Conservation (phyloP, 2,329 filamentous ascomycete genomes). For the Camillea tinctor region DNA sequence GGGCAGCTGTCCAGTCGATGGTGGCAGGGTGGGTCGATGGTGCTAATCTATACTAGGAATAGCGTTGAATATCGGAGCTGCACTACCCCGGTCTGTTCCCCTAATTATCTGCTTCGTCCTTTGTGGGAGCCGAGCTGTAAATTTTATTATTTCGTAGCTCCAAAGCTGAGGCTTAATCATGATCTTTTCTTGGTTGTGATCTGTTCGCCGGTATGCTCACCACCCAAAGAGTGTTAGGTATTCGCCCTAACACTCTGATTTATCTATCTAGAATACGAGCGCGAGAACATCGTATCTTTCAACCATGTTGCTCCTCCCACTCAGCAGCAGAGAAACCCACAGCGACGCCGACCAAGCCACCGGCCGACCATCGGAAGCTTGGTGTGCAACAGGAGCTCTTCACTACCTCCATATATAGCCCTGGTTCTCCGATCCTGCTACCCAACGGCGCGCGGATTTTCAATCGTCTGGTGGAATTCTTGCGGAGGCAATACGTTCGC, state of each 20-base stretch:
- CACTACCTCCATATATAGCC: conserved; percentile 74
- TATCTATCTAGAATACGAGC: conserved; percentile 18
- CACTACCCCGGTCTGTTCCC: too few species aligned
- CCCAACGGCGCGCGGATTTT: conserved; percentile 81
- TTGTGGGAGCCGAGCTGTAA: conserved; percentile 2
- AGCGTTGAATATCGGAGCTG: too few species aligned
- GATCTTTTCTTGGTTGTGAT: conserved; percentile 13
- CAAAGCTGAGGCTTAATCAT: conserved; percentile 2
- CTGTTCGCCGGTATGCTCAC: conserved; percentile 26
- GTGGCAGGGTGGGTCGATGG: too few species aligned
- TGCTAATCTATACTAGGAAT: too few species aligned
- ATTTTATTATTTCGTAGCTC: too few species aligned
- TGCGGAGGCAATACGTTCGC: conserved; percentile 78
- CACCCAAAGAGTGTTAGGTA: conserved; percentile 17
- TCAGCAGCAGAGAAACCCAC: conserved; percentile 20
- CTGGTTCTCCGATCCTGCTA: conserved; percentile 81
- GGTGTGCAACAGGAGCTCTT: conserved; percentile 72
- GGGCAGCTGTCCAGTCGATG: too few species aligned
- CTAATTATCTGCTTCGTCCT: too few species aligned
- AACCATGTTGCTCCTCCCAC: conserved; percentile 31
- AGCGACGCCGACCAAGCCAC: conserved; percentile 26
- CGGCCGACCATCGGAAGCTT: conserved; percentile 58
- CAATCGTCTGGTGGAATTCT: conserved; percentile 77
- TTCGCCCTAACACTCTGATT: conserved; percentile 12
- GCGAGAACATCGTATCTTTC: neutral